Conservation (phyloP, 345 rosid species). For the Ceriops zippeliana region DNA sequence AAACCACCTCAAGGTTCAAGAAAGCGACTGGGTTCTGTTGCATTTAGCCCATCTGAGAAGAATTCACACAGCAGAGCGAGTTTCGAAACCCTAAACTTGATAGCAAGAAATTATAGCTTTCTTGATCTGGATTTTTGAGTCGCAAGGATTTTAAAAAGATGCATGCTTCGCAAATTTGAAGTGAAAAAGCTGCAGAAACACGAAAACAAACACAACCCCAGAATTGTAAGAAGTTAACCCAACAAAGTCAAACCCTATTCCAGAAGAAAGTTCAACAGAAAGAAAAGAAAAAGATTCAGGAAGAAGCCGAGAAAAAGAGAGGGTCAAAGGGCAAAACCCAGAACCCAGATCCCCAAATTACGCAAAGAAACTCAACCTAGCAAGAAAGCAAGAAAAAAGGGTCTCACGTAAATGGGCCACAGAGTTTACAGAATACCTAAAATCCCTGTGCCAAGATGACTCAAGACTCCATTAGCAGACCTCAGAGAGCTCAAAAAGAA, state of each 20-base stretch:
- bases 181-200: constrained; percentile 14
- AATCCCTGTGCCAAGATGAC: constrained; percentile 1
- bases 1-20: constrained; percentile 22
- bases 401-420: constrained; percentile 15
- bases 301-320: constrained; percentile 46
- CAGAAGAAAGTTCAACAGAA: constrained; percentile 30
- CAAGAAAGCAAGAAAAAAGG: constrained; percentile 18
- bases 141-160: constrained; percentile 6
- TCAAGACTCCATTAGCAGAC: constrained; percentile 25
- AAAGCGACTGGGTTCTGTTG: constrained; percentile 2
- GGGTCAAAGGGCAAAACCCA: constrained; percentile 52
- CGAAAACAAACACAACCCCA: constrained; percentile 13
- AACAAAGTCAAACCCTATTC: constrained; percentile 39
- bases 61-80: constrained; percentile 16
- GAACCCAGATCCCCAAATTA: constrained; percentile 56
- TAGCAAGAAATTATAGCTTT: not conserved
- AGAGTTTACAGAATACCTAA: constrained; percentile 8
- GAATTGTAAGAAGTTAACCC: constrained; percentile 20
- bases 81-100: constrained; percentile 11
- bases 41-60: constrained; percentile 29
- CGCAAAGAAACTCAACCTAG: constrained; percentile 16
- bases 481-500: constrained; percentile 22
- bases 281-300: constrained; percentile 28
- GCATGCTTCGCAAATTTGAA: constrained; percentile 18
- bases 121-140: constrained; percentile 14